Evolutionary conservation across 176 grass and related monocot genomes (phyloP), one percentile per base, ranked within the genome.

Genomic region (Tuctoria greenei): DNA sequence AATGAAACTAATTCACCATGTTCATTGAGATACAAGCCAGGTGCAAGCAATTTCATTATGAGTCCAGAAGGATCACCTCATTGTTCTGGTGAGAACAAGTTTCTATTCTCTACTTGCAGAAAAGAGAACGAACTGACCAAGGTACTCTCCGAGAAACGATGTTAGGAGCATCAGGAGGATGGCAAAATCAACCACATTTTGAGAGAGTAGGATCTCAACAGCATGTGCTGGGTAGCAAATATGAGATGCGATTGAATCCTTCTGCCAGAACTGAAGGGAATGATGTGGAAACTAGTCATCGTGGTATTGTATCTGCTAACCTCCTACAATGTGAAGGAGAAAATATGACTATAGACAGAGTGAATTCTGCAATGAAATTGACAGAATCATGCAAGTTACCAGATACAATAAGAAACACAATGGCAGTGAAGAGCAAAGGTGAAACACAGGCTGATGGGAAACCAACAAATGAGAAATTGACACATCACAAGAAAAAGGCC

Each of bases 1-100:
- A 73, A 83, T 71, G 73, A 62, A 69, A 88, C 78, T 50, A 37
- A 83, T 25, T 84, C 86, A 21, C 75, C 69, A 61, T 39, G 61
- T 74, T 88, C 87, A 70, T 76, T 67, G 25, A 61, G 52, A 72
- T 50, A 67, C 8, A 56, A 85, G 43, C 14, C 15, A 17, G 44
- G 20, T 66, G 18, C 41, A 57, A 75, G 20, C 46, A 41, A 44
- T 78, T 38, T 59, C 69, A 25, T 81, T 20, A 16, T 54, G 52
- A 78, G 72, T 68, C 79, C 66, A 41, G 63, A 86, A 35, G 75
- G 78, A 26, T 25, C 57, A 71, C 41, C 45, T 52, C 21, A 61
- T 62, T 60, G 61, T 51, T 55, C 49, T 81, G 65, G 15, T 18
- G 60, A 72, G 43, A 66, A 58, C 41, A 75, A 46, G 9, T 71